phyloP scores from a whole-genome alignment of 306 rosid species.

The Senna tora region DNA sequence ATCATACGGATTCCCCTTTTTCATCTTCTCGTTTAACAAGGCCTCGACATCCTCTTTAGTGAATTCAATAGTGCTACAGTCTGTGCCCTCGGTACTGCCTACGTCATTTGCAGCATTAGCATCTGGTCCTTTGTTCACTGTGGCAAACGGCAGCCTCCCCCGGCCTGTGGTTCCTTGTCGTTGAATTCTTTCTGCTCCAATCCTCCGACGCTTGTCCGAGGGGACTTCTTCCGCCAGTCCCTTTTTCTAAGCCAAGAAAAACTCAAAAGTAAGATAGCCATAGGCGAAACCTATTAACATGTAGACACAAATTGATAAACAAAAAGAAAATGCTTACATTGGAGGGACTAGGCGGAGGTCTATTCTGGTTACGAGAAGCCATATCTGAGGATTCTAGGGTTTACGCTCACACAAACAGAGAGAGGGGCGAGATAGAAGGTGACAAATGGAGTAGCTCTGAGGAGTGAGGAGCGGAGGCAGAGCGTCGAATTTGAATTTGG shows the following conservation, averaged over 20 bases:
- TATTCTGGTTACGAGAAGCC: constrained; percentile 85
- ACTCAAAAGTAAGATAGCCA: not conserved
- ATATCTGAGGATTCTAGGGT: constrained; percentile 57
- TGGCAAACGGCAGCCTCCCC: constrained; percentile 52
- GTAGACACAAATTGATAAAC: not conserved
- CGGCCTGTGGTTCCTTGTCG: constrained; percentile 51
- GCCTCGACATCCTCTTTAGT: constrained; percentile 72
- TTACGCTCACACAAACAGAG: not conserved
- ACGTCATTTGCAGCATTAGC: constrained; percentile 40
- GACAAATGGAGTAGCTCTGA: not conserved
- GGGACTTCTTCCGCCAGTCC: constrained; percentile 55
- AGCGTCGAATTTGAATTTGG: constrained; percentile 64
- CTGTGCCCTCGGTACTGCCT: constrained; percentile 45
- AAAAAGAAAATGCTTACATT: constrained; percentile 42
- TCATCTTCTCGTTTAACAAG: constrained; percentile 66
- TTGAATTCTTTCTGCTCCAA: constrained; percentile 57
- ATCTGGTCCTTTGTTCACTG: constrained; percentile 51
- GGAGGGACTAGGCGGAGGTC: constrained; percentile 79
- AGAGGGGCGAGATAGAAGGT: constrained; percentile 4
- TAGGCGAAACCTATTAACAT: too few species aligned
- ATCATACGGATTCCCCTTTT: constrained; percentile 60
- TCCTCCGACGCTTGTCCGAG: constrained; percentile 63
- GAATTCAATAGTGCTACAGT: constrained; percentile 54
- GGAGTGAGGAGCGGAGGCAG: too few species aligned
- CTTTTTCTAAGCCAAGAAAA: constrained; percentile 54